Base-by-base conservation (phyloP, 805 yeast species). In the Nakazawaea ishiwadae region DNA sequence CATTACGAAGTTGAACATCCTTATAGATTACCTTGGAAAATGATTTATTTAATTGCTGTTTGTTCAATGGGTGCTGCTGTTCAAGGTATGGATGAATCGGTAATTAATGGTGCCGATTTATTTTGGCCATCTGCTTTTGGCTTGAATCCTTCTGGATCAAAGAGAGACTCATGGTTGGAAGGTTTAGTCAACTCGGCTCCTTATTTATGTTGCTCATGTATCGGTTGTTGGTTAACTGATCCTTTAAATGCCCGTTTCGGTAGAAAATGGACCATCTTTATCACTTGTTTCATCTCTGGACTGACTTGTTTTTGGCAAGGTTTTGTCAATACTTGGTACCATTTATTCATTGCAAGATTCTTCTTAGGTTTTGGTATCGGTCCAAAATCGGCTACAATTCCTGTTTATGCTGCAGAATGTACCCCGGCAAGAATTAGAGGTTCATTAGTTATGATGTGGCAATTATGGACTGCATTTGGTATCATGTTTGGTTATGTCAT, bases 71-170 rank as follows among this genome's bases (percentile, higher is more conserved):
- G 85, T 39, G 90, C 89, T 16, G 84, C 84, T 16, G 83, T 81
- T 31, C 88, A 81, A 58, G 89, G 90, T 58, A 81, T 83, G 81
- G 89, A 83, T 60, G 87, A 83, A 58, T 67, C 85, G 4, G 87
- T 83, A 17, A 75, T 82, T 45, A 81, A 81, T 51, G 90, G 90
- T 49, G 89, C 89, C 6, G 68, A 74, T 40, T 59, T 82, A 39
- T 77, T 75, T 54, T 82, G 78, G 56, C 84, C 85, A 2, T 41
- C 48, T 1, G 71, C 64, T 17, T 68, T 82, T 55, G 81, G 79
- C 2, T 66, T 83, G 33, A 31, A 35, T 18, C 71, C 64, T 15
- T 51, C 59, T 15, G 69, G 59, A 16, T 65, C 69, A 35, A 64
- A 71, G 35, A 59, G 76, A 51, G 69, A 77, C 33, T 71, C 73